Evolutionary conservation across 371 early-diverging fungal genomes (phyloP), one percentile per base, ranked within the genome.

Genomic region (Apophysomyces trapeziformis): DNA sequence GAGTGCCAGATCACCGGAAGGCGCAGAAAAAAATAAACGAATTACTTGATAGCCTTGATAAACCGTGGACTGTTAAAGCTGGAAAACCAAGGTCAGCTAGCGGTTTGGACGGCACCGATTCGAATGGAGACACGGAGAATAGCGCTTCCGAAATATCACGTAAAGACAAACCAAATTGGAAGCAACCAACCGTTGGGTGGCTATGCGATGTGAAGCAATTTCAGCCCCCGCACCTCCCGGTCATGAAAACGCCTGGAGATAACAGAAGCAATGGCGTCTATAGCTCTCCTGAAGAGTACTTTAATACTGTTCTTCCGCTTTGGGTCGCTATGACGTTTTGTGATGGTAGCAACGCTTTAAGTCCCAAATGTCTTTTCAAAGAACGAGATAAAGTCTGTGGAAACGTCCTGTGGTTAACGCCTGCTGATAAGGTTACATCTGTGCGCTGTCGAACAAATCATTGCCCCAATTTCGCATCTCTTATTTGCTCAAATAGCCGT

Each of bases 291-390:
- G 5, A 50, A 11, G 54, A 50, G 11, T 50, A 50, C 11, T 50
- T 18, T 26, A 35, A 50, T 21, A 50, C 54, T 7, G 21, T 50
- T 26, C n/a, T 50, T 21, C 54, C 54, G 3, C n/a, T 50, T 18
- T 50, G 54, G 54, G 11, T 50, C 0, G 54, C 54, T 21, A 50
- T 50, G 54, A 50, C 54, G 2, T 50, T 50, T 50, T n/a, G 54
- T 8, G 54, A 50, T 9, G 54, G 54, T 5, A 50, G 54, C 11
- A 50, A 50, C 21, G 21, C 16, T 21, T 26, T 50, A 7, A 50
- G 54, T 11, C 54, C 54, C 1, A 50, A 50, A 21, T 50, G 54
- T 21, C 9, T 50, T 11, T 21, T 7, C 7, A 50, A 50, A 21
- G 21, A 21, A 5, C n/a, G 21, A 21, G 54, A 50, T 11, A 50